A percentile compares a stretch with the other conserved stretches of the same genome.
These are phyloP conservation scores for Acacia pycnantha DNA, from an alignment of 331 rosid genomes.

Conservation along the genomic window DNA sequence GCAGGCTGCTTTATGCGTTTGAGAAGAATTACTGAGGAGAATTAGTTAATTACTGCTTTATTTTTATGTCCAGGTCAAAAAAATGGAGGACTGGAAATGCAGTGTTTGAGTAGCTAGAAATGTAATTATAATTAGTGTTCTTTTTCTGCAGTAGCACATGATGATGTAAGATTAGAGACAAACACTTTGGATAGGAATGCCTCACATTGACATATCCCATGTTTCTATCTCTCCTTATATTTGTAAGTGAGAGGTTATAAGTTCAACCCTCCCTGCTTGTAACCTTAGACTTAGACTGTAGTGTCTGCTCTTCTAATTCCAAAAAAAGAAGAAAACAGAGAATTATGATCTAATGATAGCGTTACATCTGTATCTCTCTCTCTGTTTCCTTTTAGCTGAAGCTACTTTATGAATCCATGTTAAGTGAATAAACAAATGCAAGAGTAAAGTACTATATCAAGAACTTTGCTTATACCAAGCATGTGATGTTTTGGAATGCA, in stretches of 20 bases:
- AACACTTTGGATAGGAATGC: neutral
- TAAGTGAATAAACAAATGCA: neutral
- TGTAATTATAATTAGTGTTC: neutral
- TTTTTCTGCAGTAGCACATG: neutral
- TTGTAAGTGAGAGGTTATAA: neutral
- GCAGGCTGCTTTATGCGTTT: rapidly evolving
- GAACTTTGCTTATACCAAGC: neutral
- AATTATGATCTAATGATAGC: neutral
- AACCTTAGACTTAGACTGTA: too few species aligned
- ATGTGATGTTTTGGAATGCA: slow-evolving; percentile 27
- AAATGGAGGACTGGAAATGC: neutral
- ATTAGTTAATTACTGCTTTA: too few species aligned
- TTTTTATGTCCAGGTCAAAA: too few species aligned
- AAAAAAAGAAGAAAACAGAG: neutral
- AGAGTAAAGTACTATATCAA: neutral
- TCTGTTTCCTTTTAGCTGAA: neutral
- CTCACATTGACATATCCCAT: neutral
- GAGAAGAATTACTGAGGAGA: too few species aligned
- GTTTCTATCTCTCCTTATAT: too few species aligned
- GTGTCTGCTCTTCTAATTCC: too few species aligned
- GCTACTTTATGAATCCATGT: neutral
- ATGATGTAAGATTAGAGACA: neutral
- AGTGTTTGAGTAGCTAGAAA: neutral
- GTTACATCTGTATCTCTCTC: neutral
- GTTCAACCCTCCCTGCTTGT: neutral